Conservation (phyloP, 805 yeast species). For the Barnettozyma wickerhamii region DNA sequence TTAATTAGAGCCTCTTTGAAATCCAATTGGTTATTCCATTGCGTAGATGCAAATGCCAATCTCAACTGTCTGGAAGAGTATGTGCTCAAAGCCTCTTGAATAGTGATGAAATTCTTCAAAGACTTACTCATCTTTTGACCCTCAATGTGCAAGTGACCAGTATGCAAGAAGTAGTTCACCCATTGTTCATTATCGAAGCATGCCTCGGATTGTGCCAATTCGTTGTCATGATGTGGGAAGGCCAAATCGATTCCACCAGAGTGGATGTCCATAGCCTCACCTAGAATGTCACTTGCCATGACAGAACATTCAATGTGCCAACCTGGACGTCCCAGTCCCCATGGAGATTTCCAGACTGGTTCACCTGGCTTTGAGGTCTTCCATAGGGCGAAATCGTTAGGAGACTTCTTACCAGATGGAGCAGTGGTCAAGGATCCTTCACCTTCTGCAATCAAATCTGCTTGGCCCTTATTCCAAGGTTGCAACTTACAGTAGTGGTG, state of each 20-base stretch:
- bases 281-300: conserved; percentile 90
- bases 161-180: conserved; percentile 95
- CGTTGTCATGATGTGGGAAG: conserved; percentile 98
- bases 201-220: conserved; percentile 95
- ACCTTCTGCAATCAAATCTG: conserved; percentile 85
- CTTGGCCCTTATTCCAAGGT: conserved; percentile 95
- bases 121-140: conserved; percentile 98
- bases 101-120: conserved; percentile 90
- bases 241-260: conserved; percentile 97
- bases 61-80: conserved; percentile 82
- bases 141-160: conserved; percentile 96
- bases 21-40: conserved; percentile 91
- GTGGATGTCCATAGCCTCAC: conserved; percentile 85
- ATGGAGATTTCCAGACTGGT: conserved; percentile 91
- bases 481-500: conserved; percentile 94
- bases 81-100: conserved; percentile 76
- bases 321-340: conserved; percentile 98
- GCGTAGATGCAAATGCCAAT: conserved; percentile 83
- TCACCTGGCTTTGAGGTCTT: conserved; percentile 96
- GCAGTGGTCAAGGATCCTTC: conserved; percentile 75
- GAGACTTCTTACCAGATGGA: conserved; percentile 58
- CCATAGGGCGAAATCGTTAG: conserved; percentile 95
- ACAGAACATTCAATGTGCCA: conserved; percentile 99
- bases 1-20: conserved; percentile 76
- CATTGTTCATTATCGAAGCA: conserved; percentile 85